Conservation (phyloP, 306 rosid species). For the Pterocarpus santalinus region DNA sequence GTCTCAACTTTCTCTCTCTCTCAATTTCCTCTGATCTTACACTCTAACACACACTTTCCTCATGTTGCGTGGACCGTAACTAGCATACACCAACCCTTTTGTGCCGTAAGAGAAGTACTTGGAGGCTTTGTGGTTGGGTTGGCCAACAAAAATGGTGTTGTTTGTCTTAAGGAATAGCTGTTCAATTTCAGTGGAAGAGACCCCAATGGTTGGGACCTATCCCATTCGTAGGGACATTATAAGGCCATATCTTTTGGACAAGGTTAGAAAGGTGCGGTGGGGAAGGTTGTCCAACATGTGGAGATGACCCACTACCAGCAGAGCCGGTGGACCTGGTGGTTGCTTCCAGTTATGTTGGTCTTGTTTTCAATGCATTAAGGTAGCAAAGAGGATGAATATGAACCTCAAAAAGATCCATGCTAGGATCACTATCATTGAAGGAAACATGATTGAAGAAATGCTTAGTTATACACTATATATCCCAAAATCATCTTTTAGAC, state of each 20-base stretch:
- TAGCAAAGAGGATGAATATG: neutral
- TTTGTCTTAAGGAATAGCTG: neutral
- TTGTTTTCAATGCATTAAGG: neutral
- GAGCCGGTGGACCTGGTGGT: neutral
- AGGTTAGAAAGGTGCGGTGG: neutral
- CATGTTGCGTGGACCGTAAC: no score
- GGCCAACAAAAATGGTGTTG: no score
- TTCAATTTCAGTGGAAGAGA: neutral
- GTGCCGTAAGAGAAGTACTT: no score
- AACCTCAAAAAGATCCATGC: neutral
- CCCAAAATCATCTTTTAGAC: no score
- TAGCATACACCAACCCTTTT: no score
- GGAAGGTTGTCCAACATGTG: neutral
- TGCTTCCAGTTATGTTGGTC: neutral
- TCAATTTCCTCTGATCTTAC: no score
- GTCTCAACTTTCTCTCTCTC: no score
- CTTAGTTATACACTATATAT: no score
- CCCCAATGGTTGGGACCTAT: neutral
- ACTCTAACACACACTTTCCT: no score
- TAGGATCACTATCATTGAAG: neutral
- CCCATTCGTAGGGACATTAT: neutral
- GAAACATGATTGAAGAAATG: neutral
- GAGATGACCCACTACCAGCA: neutral
- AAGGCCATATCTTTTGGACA: neutral
- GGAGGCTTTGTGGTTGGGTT: no score